Conservation (phyloP, 306 rosid species). For the Urtica urens region DNA sequence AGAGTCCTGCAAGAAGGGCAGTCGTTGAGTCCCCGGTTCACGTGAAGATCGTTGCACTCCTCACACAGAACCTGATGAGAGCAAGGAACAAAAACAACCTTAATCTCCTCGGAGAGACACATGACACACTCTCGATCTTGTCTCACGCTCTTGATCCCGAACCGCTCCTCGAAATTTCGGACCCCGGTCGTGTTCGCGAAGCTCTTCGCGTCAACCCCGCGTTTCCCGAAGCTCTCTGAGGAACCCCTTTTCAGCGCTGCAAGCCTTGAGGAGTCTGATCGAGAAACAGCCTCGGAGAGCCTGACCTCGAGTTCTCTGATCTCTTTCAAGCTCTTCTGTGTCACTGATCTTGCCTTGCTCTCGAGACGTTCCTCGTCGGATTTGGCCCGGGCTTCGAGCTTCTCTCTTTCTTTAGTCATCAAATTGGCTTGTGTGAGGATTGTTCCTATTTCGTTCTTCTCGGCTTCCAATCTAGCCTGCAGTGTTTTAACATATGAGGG, state of each 20-base stretch:
- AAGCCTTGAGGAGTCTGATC: conserved; percentile 31
- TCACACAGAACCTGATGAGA: conserved; percentile 55
- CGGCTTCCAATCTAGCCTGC: conserved; percentile 41
- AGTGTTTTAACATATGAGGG: background rate
- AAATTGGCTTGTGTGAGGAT: conserved; percentile 34
- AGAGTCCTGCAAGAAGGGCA: conserved; percentile 64
- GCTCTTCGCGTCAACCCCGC: conserved; percentile 6
- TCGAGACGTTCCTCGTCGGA: conserved; percentile 32
- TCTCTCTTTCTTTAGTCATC: conserved; percentile 36
- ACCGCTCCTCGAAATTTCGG: conserved; percentile 19
- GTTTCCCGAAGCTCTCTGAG: conserved; percentile 16
- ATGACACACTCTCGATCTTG: conserved; percentile 59
- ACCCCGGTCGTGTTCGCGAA: conserved; percentile 16
- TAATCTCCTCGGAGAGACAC: conserved; percentile 61
- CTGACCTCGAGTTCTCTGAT: conserved; percentile 34
- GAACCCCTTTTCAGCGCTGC: conserved; percentile 32
- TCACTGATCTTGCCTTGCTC: conserved; percentile 32
- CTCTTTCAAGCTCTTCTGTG: conserved; percentile 30
- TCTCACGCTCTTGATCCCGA: conserved; percentile 23
- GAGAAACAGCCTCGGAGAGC: conserved; percentile 22
- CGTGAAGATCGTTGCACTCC: conserved; percentile 52
- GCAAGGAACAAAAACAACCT: conserved; percentile 58
- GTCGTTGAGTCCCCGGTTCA: conserved; percentile 55
- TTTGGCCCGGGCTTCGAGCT: conserved; percentile 22
- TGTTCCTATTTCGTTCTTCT: conserved; percentile 31